Base-by-base conservation (phyloP, 441 rosid species). In the Breynia disticha region DNA sequence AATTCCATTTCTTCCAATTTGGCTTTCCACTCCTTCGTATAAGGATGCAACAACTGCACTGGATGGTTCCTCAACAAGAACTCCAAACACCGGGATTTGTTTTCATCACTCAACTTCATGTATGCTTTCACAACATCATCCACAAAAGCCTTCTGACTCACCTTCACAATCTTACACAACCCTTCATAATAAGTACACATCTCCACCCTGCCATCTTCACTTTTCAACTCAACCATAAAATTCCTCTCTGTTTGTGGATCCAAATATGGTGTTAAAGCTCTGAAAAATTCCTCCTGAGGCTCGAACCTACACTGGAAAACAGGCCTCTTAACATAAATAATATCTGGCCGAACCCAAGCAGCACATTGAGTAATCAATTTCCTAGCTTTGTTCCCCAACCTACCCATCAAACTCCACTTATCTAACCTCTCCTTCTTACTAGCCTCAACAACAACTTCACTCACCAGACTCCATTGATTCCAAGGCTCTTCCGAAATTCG, bases 291-390 rank as follows among this genome's bases (percentile, higher is more conserved):
- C 16, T 76, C 88, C 51, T 87, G 89, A 42, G 87, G 89, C 75
- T 87, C 95, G 55, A 87, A 91, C 69, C 98, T 79, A 50, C 90
- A 82, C 62, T 91, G 95, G 69, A 74, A 91, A 57, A 85, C 95
- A 0, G 90, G 95, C 70, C 77, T 82, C 79, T 91, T 87, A 17
- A 87, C 96, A 66, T 83, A 87, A 20, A 91, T 64, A 21, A 85
- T 82, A 62, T 90, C 98, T 0, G 95, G 98, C 62, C 98, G 79
- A 79, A 85, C 76, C 98, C 96, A 85, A 35, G 90, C 96, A 0
- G 95, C 94, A 9, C 95, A 91, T 42, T 70, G 75, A 4, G 90
- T 74, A 24, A 91, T 78, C 75, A 80, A 63, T 18, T 70, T 60
- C 66, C 95, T 66, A 1, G 96, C 54, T 21, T 73, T 79, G 57